Evolutionary conservation across 768 basidiomycete species (phyloP).

Genomic region (Trametes sanguinea): DNA sequence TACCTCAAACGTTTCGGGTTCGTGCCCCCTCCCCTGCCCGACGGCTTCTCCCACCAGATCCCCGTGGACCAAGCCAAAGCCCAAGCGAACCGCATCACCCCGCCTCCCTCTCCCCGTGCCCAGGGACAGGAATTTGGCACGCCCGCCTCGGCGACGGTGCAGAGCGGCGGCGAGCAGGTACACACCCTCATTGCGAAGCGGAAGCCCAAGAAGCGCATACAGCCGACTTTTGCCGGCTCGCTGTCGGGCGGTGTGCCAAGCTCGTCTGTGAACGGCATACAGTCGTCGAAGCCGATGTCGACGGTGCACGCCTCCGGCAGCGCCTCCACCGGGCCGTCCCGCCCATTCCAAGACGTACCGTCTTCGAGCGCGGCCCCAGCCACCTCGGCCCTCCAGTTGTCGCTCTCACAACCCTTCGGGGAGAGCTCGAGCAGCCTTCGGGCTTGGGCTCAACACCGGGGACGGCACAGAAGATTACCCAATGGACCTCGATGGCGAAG

Average conservation of each 20-base stretch:
- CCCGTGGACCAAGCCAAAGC: conserved; percentile 2
- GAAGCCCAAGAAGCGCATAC: conserved; percentile 65
- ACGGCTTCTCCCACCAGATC: conserved; percentile 63
- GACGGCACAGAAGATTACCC: conserved; percentile 41
- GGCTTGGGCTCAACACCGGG: conserved; percentile 29
- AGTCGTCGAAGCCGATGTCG: conserved; percentile 11
- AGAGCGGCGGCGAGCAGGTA: conserved; percentile 52
- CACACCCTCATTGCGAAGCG: conserved; percentile 78
- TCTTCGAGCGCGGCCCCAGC: conserved; percentile 8
- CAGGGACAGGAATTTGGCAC: conserved; percentile 26
- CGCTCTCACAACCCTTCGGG: conserved; percentile 18
- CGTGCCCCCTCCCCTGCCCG: conserved; percentile 61
- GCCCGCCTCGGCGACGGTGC: conserved; percentile 32
- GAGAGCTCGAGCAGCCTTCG: conserved; percentile 10
- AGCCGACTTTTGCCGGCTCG: conserved; percentile 43
- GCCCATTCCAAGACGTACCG: conserved; percentile 16
- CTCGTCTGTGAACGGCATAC: conserved; percentile 25
- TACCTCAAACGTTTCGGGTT: conserved; percentile 86
- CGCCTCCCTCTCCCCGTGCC: conserved; percentile 50
- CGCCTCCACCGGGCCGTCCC: not conserved
- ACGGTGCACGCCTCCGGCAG: not conserved
- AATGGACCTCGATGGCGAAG: conserved; percentile 60
- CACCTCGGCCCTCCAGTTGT: conserved; percentile 20
- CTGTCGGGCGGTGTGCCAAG: conserved; percentile 40
- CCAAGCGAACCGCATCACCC: conserved; percentile 37